Evolutionary conservation across 2,329 filamentous ascomycete genomes (phyloP), one percentile per base, ranked within the genome.

Genomic region (Nothomitra cinnamomea): DNA sequence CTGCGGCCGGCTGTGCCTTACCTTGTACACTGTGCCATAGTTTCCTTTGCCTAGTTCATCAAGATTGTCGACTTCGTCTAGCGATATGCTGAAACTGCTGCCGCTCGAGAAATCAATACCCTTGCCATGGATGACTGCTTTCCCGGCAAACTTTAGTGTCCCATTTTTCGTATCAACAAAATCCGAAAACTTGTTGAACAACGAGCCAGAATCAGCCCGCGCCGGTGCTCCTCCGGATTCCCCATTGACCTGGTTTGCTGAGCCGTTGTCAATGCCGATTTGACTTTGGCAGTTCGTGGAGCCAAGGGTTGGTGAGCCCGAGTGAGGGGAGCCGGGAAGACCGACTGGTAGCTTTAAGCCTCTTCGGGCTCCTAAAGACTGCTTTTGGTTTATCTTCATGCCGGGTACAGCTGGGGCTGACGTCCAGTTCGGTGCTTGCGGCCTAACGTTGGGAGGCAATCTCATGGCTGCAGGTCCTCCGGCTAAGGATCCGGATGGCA

Each of bases 21-120:
- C 92, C 67, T 92, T 95, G 75, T 94, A 96, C 2, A 98, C 92
- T 1, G 90, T 96, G 56, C 92, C 92, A 62, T 98, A 98, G 66
- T 98, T 98, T 41, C 92, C 92, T 68, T 96, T 98, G 48, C 92
- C 92, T 12, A 98, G 72, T 70, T 98, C 92, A 57, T 90, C 87
- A 55, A 96, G 65, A 1, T 87, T 90, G 61, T 96, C 87, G 4
- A 98, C 85, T 66, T 98, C 90, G 63, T 98, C 90, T 42, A 98
- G 74, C 2, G 90, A 96, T 63, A 98, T 96, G 62, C 77, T 87
- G 68, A 98, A 96, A 17, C 82, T 87, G 53, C 83, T 84, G 1
- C 92, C 92, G 55, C 85, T 88, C 22, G 85, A 83, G 64, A 98
- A 98, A 63, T 96, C 84, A 57, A 98, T 89, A 24, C 92, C 92